Evolutionary conservation across 2,329 filamentous ascomycete genomes (phyloP).

Genomic region (Xylariomycetidae sp.): DNA sequence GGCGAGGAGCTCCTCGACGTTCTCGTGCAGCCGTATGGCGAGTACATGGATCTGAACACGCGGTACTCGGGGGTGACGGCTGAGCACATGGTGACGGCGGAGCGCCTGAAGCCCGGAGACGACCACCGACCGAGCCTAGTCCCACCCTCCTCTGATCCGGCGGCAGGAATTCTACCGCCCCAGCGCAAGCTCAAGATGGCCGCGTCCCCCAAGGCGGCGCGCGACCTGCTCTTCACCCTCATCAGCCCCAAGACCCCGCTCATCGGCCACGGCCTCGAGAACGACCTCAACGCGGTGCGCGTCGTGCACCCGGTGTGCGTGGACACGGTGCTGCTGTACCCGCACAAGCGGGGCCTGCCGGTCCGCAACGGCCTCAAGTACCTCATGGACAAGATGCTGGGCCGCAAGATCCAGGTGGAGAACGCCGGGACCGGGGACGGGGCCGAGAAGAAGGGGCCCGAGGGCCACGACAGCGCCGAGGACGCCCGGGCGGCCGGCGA

Average conservation of each 20-base stretch:
- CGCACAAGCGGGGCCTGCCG: slow-evolving; percentile 72
- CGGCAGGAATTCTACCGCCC: slow-evolving; percentile 14
- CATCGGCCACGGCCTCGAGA: slow-evolving; percentile 91
- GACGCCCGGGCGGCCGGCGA: slow-evolving; percentile 88
- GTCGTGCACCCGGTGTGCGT: slow-evolving; percentile 81
- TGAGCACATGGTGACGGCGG: slow-evolving; percentile 68
- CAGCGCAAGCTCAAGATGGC: slow-evolving; percentile 63
- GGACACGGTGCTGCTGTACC: slow-evolving; percentile 81
- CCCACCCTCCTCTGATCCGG: slow-evolving; percentile 13
- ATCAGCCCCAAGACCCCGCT: slow-evolving; percentile 75
- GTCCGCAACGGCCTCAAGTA: slow-evolving; percentile 72
- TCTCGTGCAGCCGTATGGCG: slow-evolving; percentile 77
- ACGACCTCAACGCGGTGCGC: slow-evolving; percentile 82
- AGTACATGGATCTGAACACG: slow-evolving; percentile 86
- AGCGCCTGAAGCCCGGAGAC: slow-evolving; percentile 42
- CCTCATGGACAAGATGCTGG: slow-evolving; percentile 66
- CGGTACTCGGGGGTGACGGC: slow-evolving; percentile 83
- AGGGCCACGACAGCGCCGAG: slow-evolving; percentile 87
- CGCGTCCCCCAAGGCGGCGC: slow-evolving; percentile 67
- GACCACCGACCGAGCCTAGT: slow-evolving; percentile 21
- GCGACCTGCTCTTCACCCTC: slow-evolving; percentile 70
- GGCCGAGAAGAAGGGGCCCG: slow-evolving; percentile 29
- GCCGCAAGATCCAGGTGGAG: slow-evolving; percentile 74
- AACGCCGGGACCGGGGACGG: too few species aligned
- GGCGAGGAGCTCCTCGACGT: slow-evolving; percentile 75